Evolutionary conservation across 768 basidiomycete genomes (phyloP), one percentile per base, ranked within the genome.

Genomic region (Stropharia rugosoannulata): DNA sequence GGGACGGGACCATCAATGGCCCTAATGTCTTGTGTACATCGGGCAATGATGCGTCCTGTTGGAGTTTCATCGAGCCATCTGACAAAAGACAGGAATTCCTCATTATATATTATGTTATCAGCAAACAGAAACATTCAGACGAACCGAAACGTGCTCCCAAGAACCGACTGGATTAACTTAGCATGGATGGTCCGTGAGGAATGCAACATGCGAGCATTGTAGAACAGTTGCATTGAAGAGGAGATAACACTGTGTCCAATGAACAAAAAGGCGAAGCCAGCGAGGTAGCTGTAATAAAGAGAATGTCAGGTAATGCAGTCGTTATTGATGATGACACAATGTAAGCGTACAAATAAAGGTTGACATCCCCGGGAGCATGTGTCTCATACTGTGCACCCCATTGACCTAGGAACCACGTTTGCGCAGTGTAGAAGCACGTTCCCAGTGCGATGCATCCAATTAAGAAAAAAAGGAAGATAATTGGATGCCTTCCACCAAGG

Each of bases 1-100:
- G 73, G 55, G 19, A 76, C 59, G 0, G 68, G 62, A 11, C 70
- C 69, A 62, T 91, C 89, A 42, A 90, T 76, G 19, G 52, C 44
- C 27, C 58, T 46, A 62, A 80, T 74, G 22, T 62, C 63, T 19
- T 63, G 59, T 10, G 62, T 63, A 41, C 57, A 63, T 38, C 62
- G 49, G 35, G 62, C 51, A 16, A 61, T 51, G 10, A 64, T 64
- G 5, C 62, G 44, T 29, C 50, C 54, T 12, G 60, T 61, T 4
- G 62, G 62, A 1, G 62, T 64, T 42, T 64, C 57, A 53, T 64
- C 62, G 9, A 64, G 45, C 62, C 62, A 64, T 27, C 62, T 64
- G 18, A 9, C 11, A 13, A 5, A 15, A n/a, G 27, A 29, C 25
- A 19, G 22, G 13, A 5, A 15, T 12, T 9, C 22, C 10, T 8